A percentile compares a stretch with the other conserved stretches of the same genome.
These are phyloP conservation scores for Aspergillus calidoustus DNA, from an alignment of 2,329 filamentous ascomycete genomes.

Conservation along the genomic window DNA sequence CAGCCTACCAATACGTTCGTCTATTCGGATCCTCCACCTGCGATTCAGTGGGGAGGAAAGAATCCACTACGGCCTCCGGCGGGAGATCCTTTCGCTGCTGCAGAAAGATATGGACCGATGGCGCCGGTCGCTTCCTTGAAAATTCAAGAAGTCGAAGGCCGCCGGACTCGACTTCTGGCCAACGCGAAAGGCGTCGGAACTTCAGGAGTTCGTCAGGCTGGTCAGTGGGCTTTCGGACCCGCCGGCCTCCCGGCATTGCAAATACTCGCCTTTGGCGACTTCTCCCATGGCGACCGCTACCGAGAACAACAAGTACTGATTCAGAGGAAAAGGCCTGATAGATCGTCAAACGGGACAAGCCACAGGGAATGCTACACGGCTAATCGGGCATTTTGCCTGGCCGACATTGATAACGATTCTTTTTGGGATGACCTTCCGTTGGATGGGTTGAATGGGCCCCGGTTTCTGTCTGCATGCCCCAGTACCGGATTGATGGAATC, in stretches of 20 bases:
- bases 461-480: constrained; percentile 22
- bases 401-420: constrained; percentile 6
- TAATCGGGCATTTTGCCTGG: background rate
- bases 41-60: too few species aligned
- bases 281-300: constrained; percentile 19
- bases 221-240: constrained; percentile 23
- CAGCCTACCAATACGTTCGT: constrained; percentile 9
- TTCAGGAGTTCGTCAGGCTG: constrained; percentile 20
- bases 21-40: constrained; percentile 15
- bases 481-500: constrained; percentile 21
- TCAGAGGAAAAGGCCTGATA: constrained; percentile 3
- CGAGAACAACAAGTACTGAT: constrained; percentile 19
- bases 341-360: background rate
- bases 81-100: too few species aligned
- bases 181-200: constrained; percentile 2
- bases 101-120: too few species aligned
- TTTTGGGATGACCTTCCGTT: constrained; percentile 16
- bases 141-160: too few species aligned
- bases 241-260: constrained; percentile 17
- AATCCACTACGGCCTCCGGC: too few species aligned
- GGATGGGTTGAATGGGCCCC: constrained; percentile 7
- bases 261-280: constrained; percentile 23
- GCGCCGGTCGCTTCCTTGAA: too few species aligned
- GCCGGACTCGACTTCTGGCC: constrained; percentile 5
- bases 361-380: too few species aligned